These are phyloP conservation scores for Lachancea sp. DNA, from an alignment of 805 yeast genomes.

Conservation along the genomic window DNA sequence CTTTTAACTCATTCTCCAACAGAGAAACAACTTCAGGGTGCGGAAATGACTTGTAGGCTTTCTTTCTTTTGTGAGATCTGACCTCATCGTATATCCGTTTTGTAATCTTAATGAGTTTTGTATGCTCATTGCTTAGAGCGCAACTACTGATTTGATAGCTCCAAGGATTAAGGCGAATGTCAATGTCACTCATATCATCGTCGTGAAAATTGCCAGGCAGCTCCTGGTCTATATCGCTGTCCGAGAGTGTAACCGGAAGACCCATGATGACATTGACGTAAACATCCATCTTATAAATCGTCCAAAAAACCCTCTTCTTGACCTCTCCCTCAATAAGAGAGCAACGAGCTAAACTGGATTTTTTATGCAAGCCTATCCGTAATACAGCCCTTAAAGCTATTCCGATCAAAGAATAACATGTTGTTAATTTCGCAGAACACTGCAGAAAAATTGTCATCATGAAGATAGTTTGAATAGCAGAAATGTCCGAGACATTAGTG, in stretches of 20 bases:
- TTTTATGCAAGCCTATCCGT: conserved; percentile 77
- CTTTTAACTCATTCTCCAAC: conserved; percentile 61
- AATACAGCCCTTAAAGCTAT: conserved; percentile 78
- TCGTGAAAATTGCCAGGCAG: conserved; percentile 82
- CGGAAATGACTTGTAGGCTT: conserved; percentile 14
- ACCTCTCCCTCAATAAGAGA: conserved; percentile 79
- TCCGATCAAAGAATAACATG: conserved; percentile 86
- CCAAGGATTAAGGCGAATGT: conserved; percentile 44
- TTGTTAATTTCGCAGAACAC: conserved; percentile 79
- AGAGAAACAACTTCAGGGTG: conserved; percentile 20
- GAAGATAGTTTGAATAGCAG: conserved; percentile 77
- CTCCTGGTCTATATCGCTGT: conserved; percentile 81
- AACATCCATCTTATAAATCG: conserved; percentile 84
- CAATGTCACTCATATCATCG: conserved; percentile 69
- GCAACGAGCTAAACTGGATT: conserved; percentile 49
- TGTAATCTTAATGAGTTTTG: conserved; percentile 63
- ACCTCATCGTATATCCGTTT: conserved; percentile 60
- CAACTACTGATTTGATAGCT: conserved; percentile 56
- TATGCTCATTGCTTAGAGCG: conserved; percentile 81
- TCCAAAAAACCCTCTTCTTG: conserved; percentile 80
- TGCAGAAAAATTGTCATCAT: conserved; percentile 82
- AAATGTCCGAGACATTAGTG: conserved; percentile 72
- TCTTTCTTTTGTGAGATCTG: conserved; percentile 56
- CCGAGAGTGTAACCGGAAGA: conserved; percentile 67
- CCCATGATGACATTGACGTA: conserved; percentile 85